Conservation (phyloP, 495 filamentous ascomycete genomes). For the Friedmanniomyces simplex region DNA sequence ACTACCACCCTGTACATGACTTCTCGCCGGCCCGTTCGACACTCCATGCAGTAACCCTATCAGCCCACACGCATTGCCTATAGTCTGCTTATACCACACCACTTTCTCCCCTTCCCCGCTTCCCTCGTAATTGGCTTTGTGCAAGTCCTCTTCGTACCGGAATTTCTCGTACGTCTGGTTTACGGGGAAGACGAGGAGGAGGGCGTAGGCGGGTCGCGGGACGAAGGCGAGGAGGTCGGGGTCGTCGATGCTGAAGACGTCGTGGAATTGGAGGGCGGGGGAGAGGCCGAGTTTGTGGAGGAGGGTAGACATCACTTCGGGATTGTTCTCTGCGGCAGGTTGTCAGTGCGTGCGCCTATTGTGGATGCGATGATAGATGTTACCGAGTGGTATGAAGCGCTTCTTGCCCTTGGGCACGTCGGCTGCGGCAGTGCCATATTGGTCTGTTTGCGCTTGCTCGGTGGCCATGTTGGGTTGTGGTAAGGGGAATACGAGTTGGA, state of each 20-base stretch:
- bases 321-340: constrained; percentile 47
- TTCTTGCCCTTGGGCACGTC: neutral
- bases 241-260: constrained; percentile 46
- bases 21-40: constrained; percentile 40
- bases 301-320: constrained; percentile 45
- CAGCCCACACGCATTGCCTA: constrained; percentile 54
- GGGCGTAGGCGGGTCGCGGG: constrained; percentile 45
- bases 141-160: constrained; percentile 31
- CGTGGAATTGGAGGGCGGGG: constrained; percentile 44
- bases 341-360: no score
- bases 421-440: neutral
- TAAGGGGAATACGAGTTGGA: no score
- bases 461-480: neutral
- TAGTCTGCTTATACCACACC: constrained; percentile 56
- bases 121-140: constrained; percentile 37
- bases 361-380: neutral
- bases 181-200: constrained; percentile 46
- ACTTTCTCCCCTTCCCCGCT: constrained; percentile 44
- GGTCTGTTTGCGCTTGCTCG: neutral
- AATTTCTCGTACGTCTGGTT: constrained; percentile 42
- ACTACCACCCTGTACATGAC: constrained; percentile 27
- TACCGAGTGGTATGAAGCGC: constrained; percentile 29
- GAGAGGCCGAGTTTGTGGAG: constrained; percentile 46
- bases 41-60: constrained; percentile 52
- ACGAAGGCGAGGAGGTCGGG: constrained; percentile 46